phyloP scores from a whole-genome alignment of 75 land plant species.

The Ceratopteris richardii region DNA sequence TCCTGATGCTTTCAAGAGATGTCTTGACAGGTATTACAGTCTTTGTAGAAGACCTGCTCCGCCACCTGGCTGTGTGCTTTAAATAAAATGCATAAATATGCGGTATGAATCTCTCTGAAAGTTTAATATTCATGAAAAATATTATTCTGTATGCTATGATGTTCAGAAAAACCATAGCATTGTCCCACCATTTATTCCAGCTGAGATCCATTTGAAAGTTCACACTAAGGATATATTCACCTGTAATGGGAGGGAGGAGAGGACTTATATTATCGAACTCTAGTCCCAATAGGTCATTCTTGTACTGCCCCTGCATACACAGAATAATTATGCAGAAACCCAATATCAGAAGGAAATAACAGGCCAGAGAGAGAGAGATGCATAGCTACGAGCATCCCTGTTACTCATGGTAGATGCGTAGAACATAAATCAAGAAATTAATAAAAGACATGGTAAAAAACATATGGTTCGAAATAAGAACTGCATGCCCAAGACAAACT shows the following conservation, averaged over 20 bases:
- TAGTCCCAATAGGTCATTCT: constrained; percentile 77
- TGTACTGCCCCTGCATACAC: constrained; percentile 81
- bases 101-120: constrained; percentile 76
- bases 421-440: too few species aligned
- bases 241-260: constrained; percentile 42
- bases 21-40: too few species aligned
- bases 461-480: too few species aligned
- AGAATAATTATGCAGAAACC: too few species aligned
- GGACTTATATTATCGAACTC: constrained; percentile 55
- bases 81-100: constrained; percentile 1
- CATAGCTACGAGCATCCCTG: too few species aligned
- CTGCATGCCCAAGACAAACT: too few species aligned
- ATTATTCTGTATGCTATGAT: constrained; percentile 50
- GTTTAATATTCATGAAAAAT: constrained; percentile 76
- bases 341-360: too few species aligned
- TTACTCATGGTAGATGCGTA: too few species aligned
- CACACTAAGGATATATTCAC: constrained; percentile 51
- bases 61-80: neutral
- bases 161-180: constrained; percentile 58
- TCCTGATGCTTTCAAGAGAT: too few species aligned
- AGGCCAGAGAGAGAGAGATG: too few species aligned
- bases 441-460: too few species aligned
- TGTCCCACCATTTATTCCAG: constrained; percentile 69
- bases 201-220: constrained; percentile 76
- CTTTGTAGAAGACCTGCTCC: too few species aligned